A percentile compares a stretch with the other conserved stretches of the same genome.
Evolutionary conservation across 2,329 filamentous ascomycete species (phyloP).

Genomic region (Trichoderma gracile): DNA sequence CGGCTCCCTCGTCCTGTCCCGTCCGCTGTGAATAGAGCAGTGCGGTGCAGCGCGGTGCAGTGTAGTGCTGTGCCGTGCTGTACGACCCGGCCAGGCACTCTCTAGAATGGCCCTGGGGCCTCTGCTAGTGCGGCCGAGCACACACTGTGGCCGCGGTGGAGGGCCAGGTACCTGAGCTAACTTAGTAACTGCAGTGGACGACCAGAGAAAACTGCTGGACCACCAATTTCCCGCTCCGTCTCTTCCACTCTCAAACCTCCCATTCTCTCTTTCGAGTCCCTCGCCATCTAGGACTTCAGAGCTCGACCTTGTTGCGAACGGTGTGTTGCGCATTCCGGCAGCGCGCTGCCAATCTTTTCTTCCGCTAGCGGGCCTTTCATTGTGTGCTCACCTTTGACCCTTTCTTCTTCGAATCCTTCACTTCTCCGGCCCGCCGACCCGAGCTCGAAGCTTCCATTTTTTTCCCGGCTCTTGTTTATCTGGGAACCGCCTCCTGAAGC

Average conservation of each 20-base stretch:
- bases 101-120: background rate
- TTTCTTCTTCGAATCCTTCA: background rate
- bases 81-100: background rate
- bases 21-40: too few relatives aligned
- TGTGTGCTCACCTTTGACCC: constrained; percentile 27
- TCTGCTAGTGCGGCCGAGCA: background rate
- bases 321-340: constrained; percentile 30
- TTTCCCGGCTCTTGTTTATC: constrained; percentile 31
- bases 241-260: constrained; percentile 21
- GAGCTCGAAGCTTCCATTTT: constrained; percentile 27
- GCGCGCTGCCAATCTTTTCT: constrained; percentile 28
- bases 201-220: constrained; percentile 26
- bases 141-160: too few relatives aligned
- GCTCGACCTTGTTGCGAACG: constrained; percentile 27
- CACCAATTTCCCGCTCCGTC: constrained; percentile 28
- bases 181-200: background rate
- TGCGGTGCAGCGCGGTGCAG: too few relatives aligned
- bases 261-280: constrained; percentile 26
- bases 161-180: constrained; percentile 26
- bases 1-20: background rate
- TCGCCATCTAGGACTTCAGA: constrained; percentile 25
- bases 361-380: constrained; percentile 24
- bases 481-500: constrained; percentile 35
- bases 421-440: constrained; percentile 24
- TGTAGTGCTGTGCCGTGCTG: background rate